phyloP scores from a whole-genome alignment of 192 early-diverging fungal genomes.

The Radiomyces spectabilis region DNA sequence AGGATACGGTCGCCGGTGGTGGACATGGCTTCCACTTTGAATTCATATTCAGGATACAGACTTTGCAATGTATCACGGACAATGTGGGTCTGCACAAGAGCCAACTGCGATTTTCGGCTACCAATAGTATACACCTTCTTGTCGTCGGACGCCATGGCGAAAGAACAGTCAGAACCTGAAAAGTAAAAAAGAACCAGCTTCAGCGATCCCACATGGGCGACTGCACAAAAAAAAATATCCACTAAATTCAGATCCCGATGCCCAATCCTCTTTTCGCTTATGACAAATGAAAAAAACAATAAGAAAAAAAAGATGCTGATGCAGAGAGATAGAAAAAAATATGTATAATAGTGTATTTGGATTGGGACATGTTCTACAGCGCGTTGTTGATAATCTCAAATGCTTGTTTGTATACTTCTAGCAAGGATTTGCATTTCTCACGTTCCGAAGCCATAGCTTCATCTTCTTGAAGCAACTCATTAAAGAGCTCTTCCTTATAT shows the following conservation, averaged over 20 bases:
- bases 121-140: too few species aligned
- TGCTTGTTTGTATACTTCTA: constrained; percentile 72
- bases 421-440: constrained; percentile 66
- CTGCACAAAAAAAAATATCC: too few species aligned
- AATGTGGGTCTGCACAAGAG: constrained; percentile 78
- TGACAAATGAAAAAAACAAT: too few species aligned
- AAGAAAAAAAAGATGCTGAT: neutral
- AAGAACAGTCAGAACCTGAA: too few species aligned
- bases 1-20: constrained; percentile 79
- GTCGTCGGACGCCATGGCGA: too few species aligned
- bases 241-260: too few species aligned
- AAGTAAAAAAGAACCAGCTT: too few species aligned
- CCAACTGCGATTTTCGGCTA: constrained; percentile 81
- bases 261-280: too few species aligned
- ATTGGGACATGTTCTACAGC: too few species aligned
- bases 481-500: constrained; percentile 64
- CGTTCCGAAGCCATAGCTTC: constrained; percentile 63
- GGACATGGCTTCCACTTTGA: constrained; percentile 53
- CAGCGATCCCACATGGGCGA: too few species aligned
- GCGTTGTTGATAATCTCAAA: constrained; percentile 61
- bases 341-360: neutral
- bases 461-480: constrained; percentile 70
- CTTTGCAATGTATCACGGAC: constrained; percentile 50
- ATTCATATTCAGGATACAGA: constrained; percentile 32
- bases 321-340: neutral